Evolutionary conservation across 257 asterid species (phyloP), one percentile per base, ranked within the genome.

Genomic region (Solanum dulcamara): DNA sequence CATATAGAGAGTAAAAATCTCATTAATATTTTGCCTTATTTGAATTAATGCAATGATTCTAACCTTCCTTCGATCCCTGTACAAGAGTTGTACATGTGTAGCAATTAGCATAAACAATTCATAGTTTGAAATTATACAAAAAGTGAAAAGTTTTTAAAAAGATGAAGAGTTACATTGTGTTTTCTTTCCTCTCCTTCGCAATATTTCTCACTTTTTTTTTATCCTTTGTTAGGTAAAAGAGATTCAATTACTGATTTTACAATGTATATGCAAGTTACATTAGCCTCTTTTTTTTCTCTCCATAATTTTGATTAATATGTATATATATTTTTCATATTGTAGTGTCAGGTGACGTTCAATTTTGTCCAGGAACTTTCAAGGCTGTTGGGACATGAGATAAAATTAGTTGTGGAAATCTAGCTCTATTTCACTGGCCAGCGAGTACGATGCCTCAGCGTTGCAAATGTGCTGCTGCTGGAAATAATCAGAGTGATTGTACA

Each of bases 391-490:
- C 17, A 0, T 77, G 82, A 26, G 40, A 59, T 37, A 40, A 85
- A 5, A 20, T 40, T 2, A 22, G 44, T 0, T 85, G 84, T 2
- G 38, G 70, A 20, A 44, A 79, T 60, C 67, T 75, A 40, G 84
- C 87, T 10, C 2, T 79, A 11, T 59, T 59, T 10, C 1, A 59
- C 22, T 85, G 30, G 55, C 44, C 80, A 28, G 68, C 68, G 2
- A 79, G 84, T 30, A 48, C 20, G 35, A 85, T 79, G 87, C 70
- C 87, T 10, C 84, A 85, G 0, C 62, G 20, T 8, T 85, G 87
- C 18, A 55, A 5, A 24, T 85, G 87, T 71, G 72, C 53, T 85
- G 70, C 28, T 30, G 3, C 64, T 40, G 72, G 70, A 42, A 14
- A 24, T 3, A 74, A 42, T 8, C 12, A 42, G 15, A 48, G 64